Conservation (phyloP, 441 rosid genomes). For the Arabidopsis hybrid region DNA sequence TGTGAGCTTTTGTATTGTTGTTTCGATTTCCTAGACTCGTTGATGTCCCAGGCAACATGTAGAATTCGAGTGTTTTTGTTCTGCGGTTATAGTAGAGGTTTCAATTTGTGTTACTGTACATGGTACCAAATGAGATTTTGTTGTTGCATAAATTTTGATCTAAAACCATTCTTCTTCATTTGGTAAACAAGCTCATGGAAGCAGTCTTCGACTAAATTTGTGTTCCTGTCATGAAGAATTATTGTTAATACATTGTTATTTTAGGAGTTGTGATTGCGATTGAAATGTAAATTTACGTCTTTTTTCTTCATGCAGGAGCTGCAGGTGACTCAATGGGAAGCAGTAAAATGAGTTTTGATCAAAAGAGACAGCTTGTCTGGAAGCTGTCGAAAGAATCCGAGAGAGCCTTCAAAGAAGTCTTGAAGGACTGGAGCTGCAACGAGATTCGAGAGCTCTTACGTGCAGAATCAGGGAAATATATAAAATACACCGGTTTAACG, state of each 20-base stretch:
- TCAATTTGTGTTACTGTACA: background rate
- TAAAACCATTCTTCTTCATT: background rate
- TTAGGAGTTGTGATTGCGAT: background rate
- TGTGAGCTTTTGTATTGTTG: background rate
- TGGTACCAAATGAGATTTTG: background rate
- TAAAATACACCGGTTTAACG: constrained; percentile 79
- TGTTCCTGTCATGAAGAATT: background rate
- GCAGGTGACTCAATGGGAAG: constrained; percentile 58
- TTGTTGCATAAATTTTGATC: background rate
- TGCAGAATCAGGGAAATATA: constrained; percentile 78
- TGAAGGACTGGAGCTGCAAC: constrained; percentile 77
- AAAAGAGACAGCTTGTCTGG: constrained; percentile 73
- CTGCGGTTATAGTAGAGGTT: background rate
- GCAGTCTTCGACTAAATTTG: background rate
- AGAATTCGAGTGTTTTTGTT: background rate
- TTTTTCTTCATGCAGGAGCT: constrained; percentile 45
- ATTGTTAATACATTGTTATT: background rate
- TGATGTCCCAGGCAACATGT: background rate
- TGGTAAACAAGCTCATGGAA: background rate
- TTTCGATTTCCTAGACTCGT: background rate
- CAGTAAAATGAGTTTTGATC: constrained; percentile 65
- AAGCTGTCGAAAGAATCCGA: constrained; percentile 58
- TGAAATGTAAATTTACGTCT: background rate
- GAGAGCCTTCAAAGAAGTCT: constrained; percentile 50
- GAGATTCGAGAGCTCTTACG: constrained; percentile 77